Evolutionary conservation across 805 yeast species (phyloP), one percentile per base, ranked within the genome.

Genomic region (Ogataea saltuana): DNA sequence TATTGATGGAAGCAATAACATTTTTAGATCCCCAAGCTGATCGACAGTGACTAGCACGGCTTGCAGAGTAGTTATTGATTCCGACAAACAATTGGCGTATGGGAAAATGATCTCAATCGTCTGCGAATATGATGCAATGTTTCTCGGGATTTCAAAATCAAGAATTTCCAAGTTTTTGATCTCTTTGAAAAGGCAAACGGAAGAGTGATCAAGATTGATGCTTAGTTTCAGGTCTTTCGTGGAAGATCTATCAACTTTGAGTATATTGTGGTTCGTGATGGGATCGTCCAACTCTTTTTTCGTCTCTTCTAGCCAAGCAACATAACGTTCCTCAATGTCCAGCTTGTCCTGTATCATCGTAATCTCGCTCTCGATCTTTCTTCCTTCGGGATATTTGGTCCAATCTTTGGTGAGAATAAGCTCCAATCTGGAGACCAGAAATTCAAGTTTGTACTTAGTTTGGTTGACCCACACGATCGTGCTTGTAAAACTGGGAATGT

Each of bases 331-430:
- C 20, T 70, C 61, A 0, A 78, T 56, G 37, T 82, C 68, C 9
- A 81, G 60, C 36, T 72, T 75, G 18, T 67, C 61, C n/a, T 68
- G 54, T 36, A 85, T 67, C 0, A 67, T 60, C 2, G 59, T 51
- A 18, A 78, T 70, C 46, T 79, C 86, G 1, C 67, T 59, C 9
- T 74, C 67, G 1, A 91, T 74, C 47, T 74, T 76, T 40, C 72
- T 74, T 0, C 96, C 97, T 40, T 82, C 88, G 2, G 82, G 75
- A 45, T 77, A 79, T 8, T 70, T 63, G 16, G 60, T 64, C 90
- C 90, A 84, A 6, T 79, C 78, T 13, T 68, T 56, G 0, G 89
- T 86, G 6, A 84, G 63, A 4, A 83, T 69, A 10, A 70, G 59
- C 33, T 75, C 78, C 6, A 83, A 61, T 22, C 78, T 68, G 4